A percentile compares a stretch with the other conserved stretches of the same genome.
Evolutionary conservation across 176 grass and related monocot genomes (phyloP).

Genomic region (Bromus sterilis): DNA sequence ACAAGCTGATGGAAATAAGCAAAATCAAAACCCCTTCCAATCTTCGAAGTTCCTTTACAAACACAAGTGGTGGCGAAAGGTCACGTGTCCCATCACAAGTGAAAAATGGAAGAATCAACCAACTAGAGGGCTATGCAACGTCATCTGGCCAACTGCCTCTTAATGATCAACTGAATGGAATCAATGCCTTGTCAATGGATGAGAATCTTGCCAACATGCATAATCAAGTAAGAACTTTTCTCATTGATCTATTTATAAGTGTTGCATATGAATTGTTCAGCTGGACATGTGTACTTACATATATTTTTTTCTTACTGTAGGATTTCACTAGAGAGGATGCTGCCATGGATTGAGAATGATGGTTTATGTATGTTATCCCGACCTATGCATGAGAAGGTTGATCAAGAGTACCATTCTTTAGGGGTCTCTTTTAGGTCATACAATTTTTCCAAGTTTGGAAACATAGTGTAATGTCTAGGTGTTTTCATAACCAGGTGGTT

Average conservation of each 20-base stretch:
- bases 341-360: neutral
- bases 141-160: neutral
- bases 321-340: neutral
- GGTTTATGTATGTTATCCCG: neutral
- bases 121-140: neutral
- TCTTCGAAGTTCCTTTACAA: neutral
- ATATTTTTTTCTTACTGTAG: neutral
- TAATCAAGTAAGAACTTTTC: conserved; percentile 17
- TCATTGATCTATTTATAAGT: neutral
- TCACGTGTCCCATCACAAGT: neutral
- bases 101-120: neutral
- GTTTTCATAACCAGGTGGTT: no score
- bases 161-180: neutral
- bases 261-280: neutral
- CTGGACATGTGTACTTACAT: neutral
- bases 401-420: no score
- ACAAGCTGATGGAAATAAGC: neutral
- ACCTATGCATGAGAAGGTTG: no score
- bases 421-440: no score
- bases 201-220: neutral
- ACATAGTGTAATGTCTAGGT: no score
- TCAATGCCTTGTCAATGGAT: neutral
- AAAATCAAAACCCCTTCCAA: neutral
- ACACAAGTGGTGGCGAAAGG: neutral
- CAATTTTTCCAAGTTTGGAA: no score